Evolutionary conservation across 139 green algal genomes (phyloP), one percentile per base, ranked within the genome.

Genomic region (Chlamydomonas sp.): DNA sequence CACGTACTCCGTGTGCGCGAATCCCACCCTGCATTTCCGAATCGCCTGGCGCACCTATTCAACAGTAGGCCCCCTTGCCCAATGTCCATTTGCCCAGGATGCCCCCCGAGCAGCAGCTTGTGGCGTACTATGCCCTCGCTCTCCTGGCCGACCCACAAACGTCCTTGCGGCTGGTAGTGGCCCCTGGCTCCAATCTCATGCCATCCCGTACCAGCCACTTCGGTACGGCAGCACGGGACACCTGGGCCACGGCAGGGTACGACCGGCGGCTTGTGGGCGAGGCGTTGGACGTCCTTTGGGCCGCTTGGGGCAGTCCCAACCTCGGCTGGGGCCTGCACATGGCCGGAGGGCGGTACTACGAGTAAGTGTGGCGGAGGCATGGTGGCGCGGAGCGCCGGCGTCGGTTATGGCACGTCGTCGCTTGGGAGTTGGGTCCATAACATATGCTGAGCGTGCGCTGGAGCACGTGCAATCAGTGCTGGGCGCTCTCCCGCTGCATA

Each of bases 171-270:
- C 18, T 86, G 5, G 8, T 86, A 2, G 4, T 86, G 71, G 60
- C 73, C 2, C 61, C 71, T 2, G 81, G 60, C 31, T 61, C 81
- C 7, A 5, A 12, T 61, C 1, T 86, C 59, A 63, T 60, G 0
- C 81, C 81, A 10, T 86, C 79, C 71, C 81, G 81, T n/a, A 49
- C 8, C 2, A 73, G 60, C 60, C 81, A 86, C 71, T 86, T 79
- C 9, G 20, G 12, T 4, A n/a, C 2, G n/a, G 5, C 58, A 4
- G 81, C 81, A 3, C 20, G 69, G 71, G 49, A 20, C 2, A 61
- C 69, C 31, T 86, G 81, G 81, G 60, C 60, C 20, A 61, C 4
- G 3, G 81, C 69, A 10, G 81, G 81, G 20, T 86, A 86, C 61
- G 71, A 86, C 18, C 60, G 3, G 6, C 5, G 20, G 20, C 69